phyloP scores from a whole-genome alignment of 1,284 basidiomycete genomes.

The Athelia sp. region DNA sequence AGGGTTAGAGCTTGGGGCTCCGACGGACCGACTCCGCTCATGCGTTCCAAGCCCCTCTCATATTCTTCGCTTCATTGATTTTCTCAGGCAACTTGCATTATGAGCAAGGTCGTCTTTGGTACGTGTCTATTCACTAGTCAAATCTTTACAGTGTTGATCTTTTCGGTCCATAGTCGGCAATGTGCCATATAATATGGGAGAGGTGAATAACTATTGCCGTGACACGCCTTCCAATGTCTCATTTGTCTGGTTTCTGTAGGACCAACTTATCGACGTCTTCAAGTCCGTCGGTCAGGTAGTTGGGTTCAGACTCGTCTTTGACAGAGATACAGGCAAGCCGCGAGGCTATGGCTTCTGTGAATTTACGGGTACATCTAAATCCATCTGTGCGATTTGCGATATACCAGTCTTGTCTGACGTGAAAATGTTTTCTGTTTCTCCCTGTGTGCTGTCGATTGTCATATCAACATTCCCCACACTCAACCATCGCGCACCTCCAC shows the following conservation, averaged over 20 bases:
- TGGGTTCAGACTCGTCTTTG: slow-evolving; percentile 94
- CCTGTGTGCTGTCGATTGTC: slow-evolving; percentile 9
- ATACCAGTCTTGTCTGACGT: slow-evolving; percentile 33
- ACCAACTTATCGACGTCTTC: slow-evolving; percentile 81
- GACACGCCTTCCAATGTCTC: not conserved
- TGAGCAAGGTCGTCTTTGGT: too few species aligned
- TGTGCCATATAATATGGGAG: slow-evolving; percentile 83
- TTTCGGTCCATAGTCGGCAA: slow-evolving; percentile 63
- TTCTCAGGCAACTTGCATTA: too few species aligned
- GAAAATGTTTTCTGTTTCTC: slow-evolving; percentile 20
- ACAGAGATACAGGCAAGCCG: slow-evolving; percentile 92
- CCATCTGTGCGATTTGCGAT: slow-evolving; percentile 22
- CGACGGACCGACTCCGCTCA: too few species aligned
- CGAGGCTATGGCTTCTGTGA: slow-evolving; percentile 98
- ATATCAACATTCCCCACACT: slow-evolving; percentile 6
- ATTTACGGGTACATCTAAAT: slow-evolving; percentile 77
- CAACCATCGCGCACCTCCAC: slow-evolving; percentile 2
- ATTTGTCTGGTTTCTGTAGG: slow-evolving; percentile 33
- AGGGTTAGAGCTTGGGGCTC: too few species aligned
- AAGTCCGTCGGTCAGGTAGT: slow-evolving; percentile 83
- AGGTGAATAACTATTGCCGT: slow-evolving; percentile 34
- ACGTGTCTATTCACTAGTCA: too few species aligned
- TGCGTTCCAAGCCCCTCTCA: too few species aligned
- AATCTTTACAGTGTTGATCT: too few species aligned
- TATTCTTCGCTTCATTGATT: too few species aligned